These are phyloP conservation scores for Trichosanthes cucumerina DNA, from an alignment of 306 rosid species.

Conservation along the genomic window DNA sequence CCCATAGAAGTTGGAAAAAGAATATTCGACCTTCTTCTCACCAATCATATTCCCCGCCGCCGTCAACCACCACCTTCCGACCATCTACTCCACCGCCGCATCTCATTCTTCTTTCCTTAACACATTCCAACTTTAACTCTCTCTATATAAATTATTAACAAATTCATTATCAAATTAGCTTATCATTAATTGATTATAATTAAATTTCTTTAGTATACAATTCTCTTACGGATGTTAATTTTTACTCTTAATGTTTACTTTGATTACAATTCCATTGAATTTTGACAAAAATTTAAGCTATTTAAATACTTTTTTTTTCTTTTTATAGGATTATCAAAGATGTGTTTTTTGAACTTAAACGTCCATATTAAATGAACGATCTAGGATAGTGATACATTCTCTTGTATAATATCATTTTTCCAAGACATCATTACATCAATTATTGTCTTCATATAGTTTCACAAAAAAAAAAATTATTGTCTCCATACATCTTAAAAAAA, in stretches of 20 bases:
- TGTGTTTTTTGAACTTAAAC: background rate
- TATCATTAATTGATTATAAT: background rate
- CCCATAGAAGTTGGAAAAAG: background rate
- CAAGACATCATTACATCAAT: background rate
- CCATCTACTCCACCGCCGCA: background rate
- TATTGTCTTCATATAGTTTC: too few species aligned
- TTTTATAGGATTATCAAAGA: background rate
- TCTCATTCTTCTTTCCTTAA: background rate
- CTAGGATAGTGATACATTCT: background rate
- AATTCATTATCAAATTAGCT: background rate
- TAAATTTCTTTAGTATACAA: background rate
- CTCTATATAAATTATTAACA: background rate
- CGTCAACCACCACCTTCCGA: background rate
- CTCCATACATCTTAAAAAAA: too few species aligned
- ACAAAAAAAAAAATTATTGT: too few species aligned
- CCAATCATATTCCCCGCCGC: conserved; percentile 14
- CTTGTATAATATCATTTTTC: background rate
- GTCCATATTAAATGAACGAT: background rate
- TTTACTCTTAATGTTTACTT: background rate
- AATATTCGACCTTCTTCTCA: conserved; percentile 16
- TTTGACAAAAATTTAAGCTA: background rate
- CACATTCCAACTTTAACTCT: background rate
- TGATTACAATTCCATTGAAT: background rate
- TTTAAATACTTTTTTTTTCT: background rate
- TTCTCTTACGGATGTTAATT: background rate